Evolutionary conservation across 176 grass and related monocot genomes (phyloP).

Genomic region (Triticum monococcum): DNA sequence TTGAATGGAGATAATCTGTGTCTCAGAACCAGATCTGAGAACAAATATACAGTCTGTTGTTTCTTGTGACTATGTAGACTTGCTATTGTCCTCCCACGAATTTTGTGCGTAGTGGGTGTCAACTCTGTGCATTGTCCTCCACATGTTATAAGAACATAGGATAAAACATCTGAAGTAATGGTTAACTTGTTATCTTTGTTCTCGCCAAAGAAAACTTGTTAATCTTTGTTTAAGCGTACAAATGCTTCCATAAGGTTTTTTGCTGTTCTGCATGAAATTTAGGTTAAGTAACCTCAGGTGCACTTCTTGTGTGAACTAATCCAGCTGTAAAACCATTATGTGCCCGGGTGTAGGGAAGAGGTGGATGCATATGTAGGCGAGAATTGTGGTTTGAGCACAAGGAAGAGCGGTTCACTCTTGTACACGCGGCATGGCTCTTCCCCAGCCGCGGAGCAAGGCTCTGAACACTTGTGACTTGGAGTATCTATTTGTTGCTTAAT

Average conservation of each 20-base stretch:
- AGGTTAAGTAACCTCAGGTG: slow-evolving; percentile 6
- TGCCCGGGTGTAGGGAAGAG: not conserved
- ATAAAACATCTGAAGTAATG: not conserved
- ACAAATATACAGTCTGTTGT: not conserved
- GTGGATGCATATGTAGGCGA: not conserved
- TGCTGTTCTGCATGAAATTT: not conserved
- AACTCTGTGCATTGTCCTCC: slow-evolving; percentile 3
- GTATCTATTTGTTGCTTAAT: not conserved
- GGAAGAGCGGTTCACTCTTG: not conserved
- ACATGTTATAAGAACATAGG: slow-evolving; percentile 12
- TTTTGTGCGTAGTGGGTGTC: not conserved
- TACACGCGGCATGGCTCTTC: not conserved
- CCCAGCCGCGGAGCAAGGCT: not conserved
- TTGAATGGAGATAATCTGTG: not conserved
- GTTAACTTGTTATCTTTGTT: slow-evolving; percentile 12
- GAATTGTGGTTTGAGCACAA: not conserved
- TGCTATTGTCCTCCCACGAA: not conserved
- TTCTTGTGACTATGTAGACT: not conserved
- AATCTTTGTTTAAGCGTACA: not conserved
- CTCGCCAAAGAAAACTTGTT: not conserved
- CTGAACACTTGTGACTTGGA: not conserved
- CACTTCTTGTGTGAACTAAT: slow-evolving; percentile 27
- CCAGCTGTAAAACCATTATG: not conserved
- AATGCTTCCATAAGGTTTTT: slow-evolving; percentile 6
- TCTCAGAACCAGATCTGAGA: not conserved